These are phyloP conservation scores for Phyllosticta paracitricarpa DNA, from an alignment of 2,329 filamentous ascomycete genomes.

Conservation along the genomic window DNA sequence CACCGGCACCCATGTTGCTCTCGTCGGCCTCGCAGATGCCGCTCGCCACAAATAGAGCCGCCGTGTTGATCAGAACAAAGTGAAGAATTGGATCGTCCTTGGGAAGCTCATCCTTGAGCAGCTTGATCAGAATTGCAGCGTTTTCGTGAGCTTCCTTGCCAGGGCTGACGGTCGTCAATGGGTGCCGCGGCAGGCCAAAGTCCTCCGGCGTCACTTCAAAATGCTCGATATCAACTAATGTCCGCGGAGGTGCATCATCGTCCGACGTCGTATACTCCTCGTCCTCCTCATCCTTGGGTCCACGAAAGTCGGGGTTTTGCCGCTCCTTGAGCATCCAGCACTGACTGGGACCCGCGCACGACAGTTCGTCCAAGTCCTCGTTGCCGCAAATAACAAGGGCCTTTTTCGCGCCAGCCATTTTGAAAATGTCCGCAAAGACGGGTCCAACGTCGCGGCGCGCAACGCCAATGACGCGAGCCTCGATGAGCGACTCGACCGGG, in stretches of 20 bases:
- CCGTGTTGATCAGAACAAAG: conserved; percentile 91
- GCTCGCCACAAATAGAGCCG: conserved; percentile 73
- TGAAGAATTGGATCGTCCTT: conserved; percentile 76
- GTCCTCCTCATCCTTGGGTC: conserved; percentile 18
- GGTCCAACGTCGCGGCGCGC: conserved; percentile 78
- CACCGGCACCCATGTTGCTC: conserved; percentile 68
- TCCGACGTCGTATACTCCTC: conserved; percentile 35
- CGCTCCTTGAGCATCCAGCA: conserved; percentile 70
- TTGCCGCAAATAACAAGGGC: conserved; percentile 86
- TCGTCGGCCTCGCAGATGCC: conserved; percentile 78
- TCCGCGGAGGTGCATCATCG: conserved; percentile 31
- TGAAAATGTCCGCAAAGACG: conserved; percentile 78
- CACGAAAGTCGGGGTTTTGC: conserved; percentile 34
- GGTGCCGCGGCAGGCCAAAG: conserved; percentile 70
- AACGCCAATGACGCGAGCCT: conserved; percentile 88
- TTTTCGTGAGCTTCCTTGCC: conserved; percentile 83
- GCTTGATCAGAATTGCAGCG: conserved; percentile 67
- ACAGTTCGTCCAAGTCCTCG: conserved; percentile 92
- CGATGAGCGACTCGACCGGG: conserved; percentile 66
- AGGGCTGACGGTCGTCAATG: conserved; percentile 67
- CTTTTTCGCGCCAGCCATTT: conserved; percentile 66
- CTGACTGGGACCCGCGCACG: conserved; percentile 76
- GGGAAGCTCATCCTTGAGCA: conserved; percentile 63
- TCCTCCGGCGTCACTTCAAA: conserved; percentile 75
- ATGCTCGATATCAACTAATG: conserved; percentile 53